A percentile compares a stretch with the other conserved stretches of the same genome.
Evolutionary conservation across 371 early-diverging fungal species (phyloP).

Genomic region (Cokeromyces recurvatus): DNA sequence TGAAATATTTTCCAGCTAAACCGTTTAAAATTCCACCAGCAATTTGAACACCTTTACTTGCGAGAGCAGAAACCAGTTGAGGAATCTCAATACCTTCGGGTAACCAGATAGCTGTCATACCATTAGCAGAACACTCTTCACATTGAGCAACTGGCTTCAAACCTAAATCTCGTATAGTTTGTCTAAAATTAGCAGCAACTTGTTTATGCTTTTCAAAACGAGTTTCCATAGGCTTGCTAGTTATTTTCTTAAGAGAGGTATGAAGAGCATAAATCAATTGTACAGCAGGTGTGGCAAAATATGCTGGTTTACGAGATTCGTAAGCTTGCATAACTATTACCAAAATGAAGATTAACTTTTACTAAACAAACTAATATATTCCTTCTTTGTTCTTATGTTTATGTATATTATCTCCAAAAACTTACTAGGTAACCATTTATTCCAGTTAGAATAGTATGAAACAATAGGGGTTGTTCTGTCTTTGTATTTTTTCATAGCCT

Average conservation of each 20-base stretch:
- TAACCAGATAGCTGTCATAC: conserved; percentile 93
- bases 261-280: conserved; percentile 88
- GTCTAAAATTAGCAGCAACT: conserved; percentile 72
- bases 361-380: too few relatives aligned
- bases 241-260: conserved; percentile 76
- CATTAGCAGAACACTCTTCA: conserved; percentile 76
- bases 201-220: conserved; percentile 68
- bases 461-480: conserved; percentile 67
- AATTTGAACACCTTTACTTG: conserved; percentile 78
- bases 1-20: conserved; percentile 88
- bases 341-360: too few relatives aligned
- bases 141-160: conserved; percentile 68
- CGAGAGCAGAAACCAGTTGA: conserved; percentile 74
- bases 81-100: conserved; percentile 79
- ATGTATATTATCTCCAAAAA: too few relatives aligned
- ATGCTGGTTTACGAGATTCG: conserved; percentile 84
- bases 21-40: conserved; percentile 93
- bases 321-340: conserved; percentile 93
- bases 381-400: too few relatives aligned
- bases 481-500: conserved; percentile 67
- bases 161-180: conserved; percentile 63
- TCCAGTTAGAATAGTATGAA: conserved; percentile 77
- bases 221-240: conserved; percentile 58
- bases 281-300: conserved; percentile 96
- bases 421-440: conserved; percentile 78